phyloP scores from a whole-genome alignment of 345 rosid species.

The Mangifera indica region DNA sequence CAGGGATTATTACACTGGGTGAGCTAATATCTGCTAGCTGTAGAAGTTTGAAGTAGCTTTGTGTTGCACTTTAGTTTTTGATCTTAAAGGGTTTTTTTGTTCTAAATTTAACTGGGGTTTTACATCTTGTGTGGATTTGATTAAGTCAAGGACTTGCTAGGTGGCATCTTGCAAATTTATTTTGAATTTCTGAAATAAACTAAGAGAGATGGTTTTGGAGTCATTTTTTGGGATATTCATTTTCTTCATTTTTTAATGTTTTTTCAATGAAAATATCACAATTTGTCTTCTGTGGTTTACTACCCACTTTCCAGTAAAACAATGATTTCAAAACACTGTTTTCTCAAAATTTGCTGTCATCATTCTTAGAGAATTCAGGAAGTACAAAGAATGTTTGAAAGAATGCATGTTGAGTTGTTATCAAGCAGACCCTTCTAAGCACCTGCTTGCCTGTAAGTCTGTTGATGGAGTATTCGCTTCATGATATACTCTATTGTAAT shows the following conservation, averaged over 20 bases:
- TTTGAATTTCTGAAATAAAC: slow-evolving; percentile 2
- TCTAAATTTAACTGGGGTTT: neutral
- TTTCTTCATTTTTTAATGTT: neutral
- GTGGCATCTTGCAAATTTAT: neutral
- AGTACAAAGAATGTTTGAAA: slow-evolving; percentile 20
- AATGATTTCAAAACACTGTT: slow-evolving; percentile 8
- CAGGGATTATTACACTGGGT: slow-evolving; percentile 91
- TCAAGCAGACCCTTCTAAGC: slow-evolving; percentile 15
- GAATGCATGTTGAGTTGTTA: slow-evolving; percentile 28
- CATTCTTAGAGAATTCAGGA: slow-evolving; percentile 11
- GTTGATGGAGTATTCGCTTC: slow-evolving; percentile 28
- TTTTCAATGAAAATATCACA: neutral
- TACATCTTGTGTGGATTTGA: neutral
- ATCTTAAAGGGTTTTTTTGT: neutral
- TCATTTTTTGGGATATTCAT: neutral
- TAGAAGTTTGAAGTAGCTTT: slow-evolving; percentile 7
- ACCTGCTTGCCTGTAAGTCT: slow-evolving; percentile 19
- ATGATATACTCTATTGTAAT: slow-evolving; percentile 44
- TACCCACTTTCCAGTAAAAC: neutral
- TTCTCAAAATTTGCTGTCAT: neutral
- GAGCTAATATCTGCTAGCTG: slow-evolving; percentile 33
- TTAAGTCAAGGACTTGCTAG: slow-evolving; percentile 3
- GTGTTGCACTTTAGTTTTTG: neutral
- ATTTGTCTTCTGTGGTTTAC: slow-evolving; percentile 4
- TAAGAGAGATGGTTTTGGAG: neutral